Evolutionary conservation across 2,329 filamentous ascomycete species (phyloP), one percentile per base, ranked within the genome.

Genomic region (Sodiomyces alkalinus): DNA sequence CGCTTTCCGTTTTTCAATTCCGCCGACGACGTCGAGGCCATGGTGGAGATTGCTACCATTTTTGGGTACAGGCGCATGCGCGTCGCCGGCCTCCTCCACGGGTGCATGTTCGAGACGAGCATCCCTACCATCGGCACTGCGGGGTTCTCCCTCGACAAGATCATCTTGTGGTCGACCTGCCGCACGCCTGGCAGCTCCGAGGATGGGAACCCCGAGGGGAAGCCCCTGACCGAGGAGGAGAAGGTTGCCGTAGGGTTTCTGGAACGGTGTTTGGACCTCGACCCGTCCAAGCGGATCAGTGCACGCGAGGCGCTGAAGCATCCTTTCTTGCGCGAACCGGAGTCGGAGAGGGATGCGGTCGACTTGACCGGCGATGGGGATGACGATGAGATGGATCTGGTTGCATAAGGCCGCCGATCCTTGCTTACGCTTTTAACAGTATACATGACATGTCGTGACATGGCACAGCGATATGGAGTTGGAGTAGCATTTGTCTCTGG

Each of bases 1-100:
- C 75, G 90, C 4, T 98, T 98, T 44, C 90, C 90, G 2, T 98
- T 98, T 55, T 98, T 98, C 64, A 94, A 98, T 55, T 92, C 82
- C 25, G 79, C 85, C n/a, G 90, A 98, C 49, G 90, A 98, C 44
- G 80, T 98, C 26, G 90, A 98, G 47, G 90, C 90, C 28, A 79
- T 94, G 68, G 87, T 98, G 40, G 90, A 98, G 53, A 92, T 98
- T 40, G 81, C 86, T 19, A 92, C 83, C 33, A 92, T 98, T 35
- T 94, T 96, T 49, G 90, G 90, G 27, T 66, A 67, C 22, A 75
- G 70, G 46, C 74, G 76, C 33, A 96, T 98, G 87, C 80, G 78
- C 46, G 62, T 70, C 19, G 80, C 79, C 3, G 83, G 82, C 1
- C 60, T 83, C 12, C 61, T 93, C 28, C 90, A 98, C 46, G 90